Conservation (phyloP, 257 asterid genomes). For the Solanum pinnatisectum region DNA sequence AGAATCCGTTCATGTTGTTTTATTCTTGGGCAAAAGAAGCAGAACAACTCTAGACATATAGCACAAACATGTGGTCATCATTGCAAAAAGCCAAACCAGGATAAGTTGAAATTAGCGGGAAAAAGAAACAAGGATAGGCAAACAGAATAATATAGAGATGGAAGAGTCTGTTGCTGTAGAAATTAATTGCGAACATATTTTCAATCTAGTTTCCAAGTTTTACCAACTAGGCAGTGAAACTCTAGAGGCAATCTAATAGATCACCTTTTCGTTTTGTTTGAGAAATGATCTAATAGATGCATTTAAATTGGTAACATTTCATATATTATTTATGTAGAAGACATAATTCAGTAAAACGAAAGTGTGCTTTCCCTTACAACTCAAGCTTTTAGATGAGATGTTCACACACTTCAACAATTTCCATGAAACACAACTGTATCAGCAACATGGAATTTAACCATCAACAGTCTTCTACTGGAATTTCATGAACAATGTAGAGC, state of each 20-base stretch:
- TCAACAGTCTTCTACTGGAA: background rate
- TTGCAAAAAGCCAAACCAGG: background rate
- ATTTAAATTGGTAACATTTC: background rate
- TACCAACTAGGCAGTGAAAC: background rate
- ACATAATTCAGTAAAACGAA: background rate
- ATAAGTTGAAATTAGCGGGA: background rate
- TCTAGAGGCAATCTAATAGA: background rate
- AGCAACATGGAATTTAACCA: background rate
- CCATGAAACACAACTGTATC: background rate
- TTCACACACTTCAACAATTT: background rate
- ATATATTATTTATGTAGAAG: background rate
- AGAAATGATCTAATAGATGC: background rate
- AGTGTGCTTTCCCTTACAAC: background rate
- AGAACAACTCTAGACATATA: background rate
- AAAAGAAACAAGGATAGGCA: background rate
- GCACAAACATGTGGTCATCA: background rate
- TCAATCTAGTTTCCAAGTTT: background rate
- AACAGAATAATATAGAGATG: background rate
- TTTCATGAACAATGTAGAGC: background rate
- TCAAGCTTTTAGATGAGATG: background rate
- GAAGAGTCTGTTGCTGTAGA: background rate
- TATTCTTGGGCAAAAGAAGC: background rate
- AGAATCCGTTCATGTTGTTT: background rate
- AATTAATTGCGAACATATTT: background rate
- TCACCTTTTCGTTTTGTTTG: background rate